A percentile compares a stretch with the other conserved stretches of the same genome.
Conservation (phyloP, 179 eudicot species). For the Nepenthes alata region DNA sequence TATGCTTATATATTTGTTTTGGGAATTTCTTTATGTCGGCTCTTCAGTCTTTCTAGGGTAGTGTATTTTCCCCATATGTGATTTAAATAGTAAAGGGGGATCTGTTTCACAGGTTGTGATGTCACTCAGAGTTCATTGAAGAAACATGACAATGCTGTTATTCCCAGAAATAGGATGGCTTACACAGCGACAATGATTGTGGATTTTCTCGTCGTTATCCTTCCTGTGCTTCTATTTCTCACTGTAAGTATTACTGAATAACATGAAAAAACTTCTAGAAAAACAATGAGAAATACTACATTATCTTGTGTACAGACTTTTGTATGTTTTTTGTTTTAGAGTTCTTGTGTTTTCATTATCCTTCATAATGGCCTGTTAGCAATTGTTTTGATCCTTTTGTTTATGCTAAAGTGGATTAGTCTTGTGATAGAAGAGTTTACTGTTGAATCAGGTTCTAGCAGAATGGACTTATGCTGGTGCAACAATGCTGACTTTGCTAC, state of each 20-base stretch:
- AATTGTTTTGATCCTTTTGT: too few species aligned
- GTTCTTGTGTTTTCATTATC: too few species aligned
- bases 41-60: too few species aligned
- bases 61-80: too few species aligned
- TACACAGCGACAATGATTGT: slow-evolving; percentile 31
- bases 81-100: neutral
- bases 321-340: neutral
- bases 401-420: neutral
- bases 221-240: slow-evolving; percentile 48
- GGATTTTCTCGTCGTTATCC: slow-evolving; percentile 51
- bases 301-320: neutral
- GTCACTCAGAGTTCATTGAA: slow-evolving; percentile 20
- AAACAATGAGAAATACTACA: neutral
- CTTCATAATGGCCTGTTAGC: too few species aligned
- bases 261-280: neutral
- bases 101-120: slow-evolving; percentile 24
- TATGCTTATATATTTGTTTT: too few species aligned
- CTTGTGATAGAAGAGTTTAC: neutral
- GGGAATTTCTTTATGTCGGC: too few species aligned
- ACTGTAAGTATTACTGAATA: slow-evolving; percentile 53
- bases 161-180: slow-evolving; percentile 25
- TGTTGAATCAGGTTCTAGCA: slow-evolving; percentile 53
- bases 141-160: slow-evolving; percentile 41
- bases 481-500: slow-evolving; percentile 25
- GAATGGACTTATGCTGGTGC: slow-evolving; percentile 42